These are phyloP conservation scores for Starmerella cellae DNA, from an alignment of 805 yeast genomes.

Conservation along the genomic window DNA sequence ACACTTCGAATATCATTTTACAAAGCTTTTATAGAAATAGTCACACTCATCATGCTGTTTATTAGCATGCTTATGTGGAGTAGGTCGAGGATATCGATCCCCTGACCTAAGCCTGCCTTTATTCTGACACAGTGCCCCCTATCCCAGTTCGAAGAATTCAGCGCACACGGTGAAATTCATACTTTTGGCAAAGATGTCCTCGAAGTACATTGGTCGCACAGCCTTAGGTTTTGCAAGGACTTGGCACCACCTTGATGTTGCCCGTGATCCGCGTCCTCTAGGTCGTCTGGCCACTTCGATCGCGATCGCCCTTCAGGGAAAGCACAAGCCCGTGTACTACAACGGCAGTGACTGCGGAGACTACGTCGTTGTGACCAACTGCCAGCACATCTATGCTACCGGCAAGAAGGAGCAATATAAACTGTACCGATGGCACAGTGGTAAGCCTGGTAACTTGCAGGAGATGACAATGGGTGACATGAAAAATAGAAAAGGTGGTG, in stretches of 20 bases:
- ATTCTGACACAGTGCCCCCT: too few relatives aligned
- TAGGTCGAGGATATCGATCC: too few relatives aligned
- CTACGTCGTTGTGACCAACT: conserved; percentile 91
- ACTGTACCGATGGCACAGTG: conserved; percentile 77
- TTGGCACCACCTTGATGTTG: conserved; percentile 94
- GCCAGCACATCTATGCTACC: conserved; percentile 64
- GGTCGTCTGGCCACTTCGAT: conserved; percentile 88
- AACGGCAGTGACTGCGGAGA: conserved; percentile 77
- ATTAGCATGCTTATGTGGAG: too few relatives aligned
- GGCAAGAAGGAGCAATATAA: conserved; percentile 75
- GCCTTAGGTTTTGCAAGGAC: conserved; percentile 67
- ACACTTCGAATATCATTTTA: too few relatives aligned
- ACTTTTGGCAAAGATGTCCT: conserved; percentile 11
- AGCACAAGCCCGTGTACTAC: conserved; percentile 85
- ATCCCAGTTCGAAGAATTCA: too few relatives aligned
- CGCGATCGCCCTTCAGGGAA: conserved; percentile 84
- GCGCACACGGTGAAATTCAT: too few relatives aligned
- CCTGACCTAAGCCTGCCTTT: too few relatives aligned
- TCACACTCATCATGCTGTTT: too few relatives aligned
- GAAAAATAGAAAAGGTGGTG: conserved; percentile 65
- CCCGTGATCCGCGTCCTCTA: conserved; percentile 67
- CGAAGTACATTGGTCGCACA: conserved; percentile 36
- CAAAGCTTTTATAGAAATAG: too few relatives aligned
- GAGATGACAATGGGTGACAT: conserved; percentile 69
- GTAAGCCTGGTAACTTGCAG: conserved; percentile 79